Evolutionary conservation across 306 rosid genomes (phyloP).

Genomic region (Amphicarpaea edgeworthii): DNA sequence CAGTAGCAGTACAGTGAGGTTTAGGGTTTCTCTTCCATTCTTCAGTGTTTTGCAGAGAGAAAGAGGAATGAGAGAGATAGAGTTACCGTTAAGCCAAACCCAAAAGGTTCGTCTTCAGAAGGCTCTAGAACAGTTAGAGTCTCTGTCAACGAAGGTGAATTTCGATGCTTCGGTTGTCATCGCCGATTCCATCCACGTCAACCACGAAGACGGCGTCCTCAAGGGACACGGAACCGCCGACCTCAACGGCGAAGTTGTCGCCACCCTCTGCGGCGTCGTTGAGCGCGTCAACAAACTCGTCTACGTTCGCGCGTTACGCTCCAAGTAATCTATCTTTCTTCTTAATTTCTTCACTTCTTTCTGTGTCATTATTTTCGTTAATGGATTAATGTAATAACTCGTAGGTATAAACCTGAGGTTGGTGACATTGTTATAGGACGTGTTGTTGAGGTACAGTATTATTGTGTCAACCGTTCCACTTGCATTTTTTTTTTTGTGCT

Average conservation of each 20-base stretch:
- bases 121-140: conserved; percentile 70
- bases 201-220: conserved; percentile 79
- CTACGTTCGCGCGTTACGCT: conserved; percentile 78
- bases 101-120: conserved; percentile 86
- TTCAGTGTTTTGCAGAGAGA: neutral
- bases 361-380: neutral
- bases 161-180: conserved; percentile 80
- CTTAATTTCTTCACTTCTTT: neutral
- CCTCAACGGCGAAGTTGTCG: conserved; percentile 73
- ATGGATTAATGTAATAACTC: conserved; percentile 24
- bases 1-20: neutral
- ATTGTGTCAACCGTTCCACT: neutral
- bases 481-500: neutral
- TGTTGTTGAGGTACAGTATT: conserved; percentile 68
- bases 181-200: conserved; percentile 81
- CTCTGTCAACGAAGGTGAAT: conserved; percentile 71
- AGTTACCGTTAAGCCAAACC: conserved; percentile 74
- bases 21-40: conserved; percentile 4
- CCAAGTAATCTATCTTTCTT: conserved; percentile 58
- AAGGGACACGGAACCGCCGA: conserved; percentile 93
- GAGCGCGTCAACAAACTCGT: conserved; percentile 94
- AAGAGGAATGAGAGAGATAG: conserved; percentile 55
- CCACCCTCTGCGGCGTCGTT: conserved; percentile 83
- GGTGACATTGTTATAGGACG: conserved; percentile 92
- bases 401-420: conserved; percentile 93